Evolutionary conservation across 495 filamentous ascomycete species (phyloP), one percentile per base, ranked within the genome.

Genomic region (Rusavskia elegans): DNA sequence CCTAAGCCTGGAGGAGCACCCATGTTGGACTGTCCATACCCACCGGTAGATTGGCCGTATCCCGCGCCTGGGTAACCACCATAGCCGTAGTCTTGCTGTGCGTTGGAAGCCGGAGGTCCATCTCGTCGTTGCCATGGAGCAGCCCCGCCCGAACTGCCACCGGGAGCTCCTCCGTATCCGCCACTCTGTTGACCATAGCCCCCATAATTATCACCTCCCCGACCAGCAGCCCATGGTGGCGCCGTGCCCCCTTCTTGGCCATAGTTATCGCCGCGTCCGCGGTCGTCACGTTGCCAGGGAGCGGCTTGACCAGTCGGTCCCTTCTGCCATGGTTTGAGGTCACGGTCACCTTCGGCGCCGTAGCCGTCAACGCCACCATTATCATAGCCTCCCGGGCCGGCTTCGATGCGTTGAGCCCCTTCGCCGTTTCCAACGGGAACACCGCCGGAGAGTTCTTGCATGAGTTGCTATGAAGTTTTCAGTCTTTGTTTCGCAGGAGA

Each of bases 371-470:
- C 57, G 21, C 60, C 61, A 29, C 68, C 71, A 19, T 74, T 68
- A 14, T 71, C 74, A 51, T 71, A 69, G 10, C 76, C 75, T 25
- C 77, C 79, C 13, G 88, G 84, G 21, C 87, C 88, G 42, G 82
- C 86, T 74, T 96, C 92, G 58, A 96, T 94, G 53, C 82, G 85
- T 58, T 83, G 83, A 59, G 84, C 80, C 46, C 77, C 77, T 45
- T 82, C 76, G 38, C 75, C 80, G 55, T 74, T 72, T 36, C 78
- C 74, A 38, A 75, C 73, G 48, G 78, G 69, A n/a, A 68, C 73
- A 56, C 81, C 83, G 51, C 88, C 89, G 59, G 84, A 87, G 53
- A 98, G 74, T 76, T 96, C 92, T 79, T 90, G 81, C 87, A 98
- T 93, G 64, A 98, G 86, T 85, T 90, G 84, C 87, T 93, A 60